Evolutionary conservation across 1,284 basidiomycete species (phyloP), one percentile per base, ranked within the genome.

Genomic region (Heterobasidion parviporum): DNA sequence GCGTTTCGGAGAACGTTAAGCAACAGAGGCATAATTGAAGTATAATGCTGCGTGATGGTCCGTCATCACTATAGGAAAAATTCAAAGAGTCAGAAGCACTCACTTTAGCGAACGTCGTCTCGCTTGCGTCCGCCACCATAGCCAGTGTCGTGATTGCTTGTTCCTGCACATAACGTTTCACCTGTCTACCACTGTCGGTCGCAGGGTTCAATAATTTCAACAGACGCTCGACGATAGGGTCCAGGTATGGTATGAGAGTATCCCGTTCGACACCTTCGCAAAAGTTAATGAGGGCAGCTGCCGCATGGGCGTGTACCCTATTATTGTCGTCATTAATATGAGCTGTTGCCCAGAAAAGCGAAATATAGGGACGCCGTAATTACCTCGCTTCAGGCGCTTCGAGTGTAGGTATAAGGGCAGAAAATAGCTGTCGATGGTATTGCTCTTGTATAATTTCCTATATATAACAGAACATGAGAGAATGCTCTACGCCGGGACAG

Each of bases 261-360:
- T 86, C 79, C n/a, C 81, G 76, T 60, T 83, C 84, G 35, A 89
- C 86, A 43, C 87, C 87, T 66, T 92, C 87, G 68, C 89, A 94
- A 70, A 93, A 93, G 68, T 93, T 93, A 64, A 92, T 90, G n/a
- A 93, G 74, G 0, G 89, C 89, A 0, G 91, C 86, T 0, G 89
- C 89, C 0, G 91, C 89, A 62, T 94, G 92, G 0, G 89, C 77
- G 59, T 91, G 89, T 0, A 94, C 90, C 34, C 91, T 91, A 62
- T 20, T 7, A 20, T 32, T 10, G 18, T 12, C 3, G 26, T 10
- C 12, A 10, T 20, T n/a, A 3, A 41, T 12, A n/a, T 41, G 12
- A 41, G 38, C 38, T n/a, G 38, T 36, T 43, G 41, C 50, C 50
- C 36, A 38, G 33, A 50, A 45, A 52, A 34, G 44, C 32, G n/a